Evolutionary conservation across 192 early-diverging fungal species (phyloP), one percentile per base, ranked within the genome.

Genomic region (Coemansia sp.): DNA sequence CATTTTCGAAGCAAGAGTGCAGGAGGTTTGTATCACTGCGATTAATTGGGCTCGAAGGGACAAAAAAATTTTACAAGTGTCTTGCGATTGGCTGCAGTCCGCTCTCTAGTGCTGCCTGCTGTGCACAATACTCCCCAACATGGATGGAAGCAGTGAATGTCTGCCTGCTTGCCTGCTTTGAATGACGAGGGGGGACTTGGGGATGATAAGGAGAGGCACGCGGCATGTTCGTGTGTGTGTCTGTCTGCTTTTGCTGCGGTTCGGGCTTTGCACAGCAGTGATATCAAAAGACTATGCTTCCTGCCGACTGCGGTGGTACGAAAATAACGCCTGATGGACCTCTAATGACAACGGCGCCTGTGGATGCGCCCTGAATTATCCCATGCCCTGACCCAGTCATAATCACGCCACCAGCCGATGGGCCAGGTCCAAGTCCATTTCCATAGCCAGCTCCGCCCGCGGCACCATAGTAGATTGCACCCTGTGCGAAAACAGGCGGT

Each of bases 251-350:
- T 7, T 30, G 27, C 27, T 30, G 27, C 22, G 18, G 27, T 34
- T 8, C 33, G 24, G 14, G 2, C 15, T 27, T 27, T 8, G 41
- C 41, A 43, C 15, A 27, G 33, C 50, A 23, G 6, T 53, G 50
- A 12, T 54, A 6, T 33, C 51, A 64, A 39, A 64, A 64, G n/a
- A 52, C 33, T 46, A 64, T 64, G 47, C 54, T 57, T 23, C 62
- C 62, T 19, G 62, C 62, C 0, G 62, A 64, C 55, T 64, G 62
- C 39, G 62, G 62, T 30, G 34, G 39, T 10, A 47, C 55, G n/a
- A 64, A 37, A 53, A 64, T 64, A 17, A 39, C 34, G 55, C 62
- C 62, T 2, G 62, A 64, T 4, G 62, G 62, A 1, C 62, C 62
- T 7, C 21, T 45, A 38, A 63, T 63, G 37, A 63, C 45, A 37